phyloP scores from a whole-genome alignment of 805 yeast species.

The Ascoidea tarda region DNA sequence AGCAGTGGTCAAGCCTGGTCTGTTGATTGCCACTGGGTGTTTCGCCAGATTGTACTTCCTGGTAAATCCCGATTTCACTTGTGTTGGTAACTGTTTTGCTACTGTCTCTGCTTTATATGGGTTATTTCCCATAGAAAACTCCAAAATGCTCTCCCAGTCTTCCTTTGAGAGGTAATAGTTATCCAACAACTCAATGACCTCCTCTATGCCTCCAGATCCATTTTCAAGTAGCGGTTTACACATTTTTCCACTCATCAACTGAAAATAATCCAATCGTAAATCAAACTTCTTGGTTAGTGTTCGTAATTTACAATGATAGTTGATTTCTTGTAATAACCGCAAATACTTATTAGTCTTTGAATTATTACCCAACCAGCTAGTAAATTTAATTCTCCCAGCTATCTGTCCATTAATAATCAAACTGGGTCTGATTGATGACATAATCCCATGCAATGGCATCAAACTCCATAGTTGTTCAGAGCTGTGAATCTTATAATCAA shows the following conservation, averaged over 20 bases:
- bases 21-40: constrained; percentile 81
- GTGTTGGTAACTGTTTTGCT: constrained; percentile 56
- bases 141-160: constrained; percentile 85
- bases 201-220: constrained; percentile 51
- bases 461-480: constrained; percentile 91
- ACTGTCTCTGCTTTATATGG: constrained; percentile 24
- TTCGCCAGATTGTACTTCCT: constrained; percentile 58
- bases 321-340: constrained; percentile 73
- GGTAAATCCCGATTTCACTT: constrained; percentile 78
- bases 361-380: constrained; percentile 83
- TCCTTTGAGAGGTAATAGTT: constrained; percentile 75
- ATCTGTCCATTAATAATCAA: constrained; percentile 60
- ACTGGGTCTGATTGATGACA: constrained; percentile 76
- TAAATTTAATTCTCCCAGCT: constrained; percentile 59
- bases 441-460: constrained; percentile 79
- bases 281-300: constrained; percentile 67
- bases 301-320: constrained; percentile 71
- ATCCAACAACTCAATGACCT: constrained; percentile 65
- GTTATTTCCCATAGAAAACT: constrained; percentile 58
- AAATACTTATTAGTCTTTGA: constrained; percentile 70
- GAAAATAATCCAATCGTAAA: constrained; percentile 63
- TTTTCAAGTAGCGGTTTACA: constrained; percentile 39
- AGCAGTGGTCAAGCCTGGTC: constrained; percentile 42
- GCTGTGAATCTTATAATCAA: constrained; percentile 72
- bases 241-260: constrained; percentile 43